A percentile compares a stretch with the other conserved stretches of the same genome.
Conservation (phyloP, 2,329 filamentous ascomycete species). For the Aureobasidium zeae region DNA sequence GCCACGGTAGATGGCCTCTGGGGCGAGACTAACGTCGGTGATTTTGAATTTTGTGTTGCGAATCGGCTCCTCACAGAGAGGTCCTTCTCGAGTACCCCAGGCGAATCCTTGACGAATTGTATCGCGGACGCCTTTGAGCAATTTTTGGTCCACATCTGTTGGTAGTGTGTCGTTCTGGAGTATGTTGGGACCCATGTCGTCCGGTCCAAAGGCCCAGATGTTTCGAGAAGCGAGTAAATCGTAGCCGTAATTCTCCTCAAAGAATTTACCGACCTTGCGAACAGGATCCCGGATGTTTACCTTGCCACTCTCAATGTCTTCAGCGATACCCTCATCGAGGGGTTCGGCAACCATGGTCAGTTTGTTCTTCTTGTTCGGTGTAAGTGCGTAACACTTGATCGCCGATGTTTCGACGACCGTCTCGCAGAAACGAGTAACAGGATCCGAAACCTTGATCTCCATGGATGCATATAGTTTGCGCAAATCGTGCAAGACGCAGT, state of each 20-base stretch:
- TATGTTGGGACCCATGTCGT: slow-evolving; percentile 90
- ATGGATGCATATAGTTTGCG: slow-evolving; percentile 93
- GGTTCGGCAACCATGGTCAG: slow-evolving; percentile 98
- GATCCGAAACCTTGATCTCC: slow-evolving; percentile 98
- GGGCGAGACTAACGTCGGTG: slow-evolving; percentile 77
- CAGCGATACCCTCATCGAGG: slow-evolving; percentile 85
- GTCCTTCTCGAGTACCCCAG: slow-evolving; percentile 92
- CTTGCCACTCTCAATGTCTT: slow-evolving; percentile 83
- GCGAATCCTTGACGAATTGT: slow-evolving; percentile 92
- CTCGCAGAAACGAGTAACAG: slow-evolving; percentile 94
- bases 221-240: slow-evolving; percentile 88
- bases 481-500: slow-evolving; percentile 92
- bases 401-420: slow-evolving; percentile 95
- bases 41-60: slow-evolving; percentile 97
- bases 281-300: slow-evolving; percentile 91
- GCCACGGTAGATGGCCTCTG: slow-evolving; percentile 87
- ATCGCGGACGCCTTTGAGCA: slow-evolving; percentile 77
- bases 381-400: slow-evolving; percentile 95
- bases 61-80: slow-evolving; percentile 96
- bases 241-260: slow-evolving; percentile 95
- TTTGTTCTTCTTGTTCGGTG: slow-evolving; percentile 99
- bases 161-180: slow-evolving; percentile 93
- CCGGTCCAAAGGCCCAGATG: slow-evolving; percentile 97
- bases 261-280: slow-evolving; percentile 89
- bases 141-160: slow-evolving; percentile 87